Conservation (phyloP, 1,284 basidiomycete genomes). For the Cystobasidium pallidum region DNA sequence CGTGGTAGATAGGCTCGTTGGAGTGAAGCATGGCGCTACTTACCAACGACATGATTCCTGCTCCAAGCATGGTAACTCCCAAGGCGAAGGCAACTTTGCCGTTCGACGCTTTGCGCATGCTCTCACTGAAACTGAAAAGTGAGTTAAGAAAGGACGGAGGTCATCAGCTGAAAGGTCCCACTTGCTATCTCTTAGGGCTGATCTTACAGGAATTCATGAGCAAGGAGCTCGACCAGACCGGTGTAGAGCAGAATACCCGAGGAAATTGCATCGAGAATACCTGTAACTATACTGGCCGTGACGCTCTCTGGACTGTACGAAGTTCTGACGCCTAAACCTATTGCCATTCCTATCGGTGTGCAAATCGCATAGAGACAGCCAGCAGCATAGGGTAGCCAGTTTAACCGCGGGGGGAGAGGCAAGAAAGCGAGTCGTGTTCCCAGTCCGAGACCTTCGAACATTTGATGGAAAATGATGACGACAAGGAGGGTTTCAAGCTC, state of each 20-base stretch:
- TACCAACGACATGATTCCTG: slow-evolving; percentile 59
- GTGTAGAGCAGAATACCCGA: slow-evolving; percentile 90
- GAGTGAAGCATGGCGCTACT: slow-evolving; percentile 45
- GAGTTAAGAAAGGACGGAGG: slow-evolving; percentile 54
- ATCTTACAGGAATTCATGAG: slow-evolving; percentile 73
- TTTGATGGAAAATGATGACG: slow-evolving; percentile 71
- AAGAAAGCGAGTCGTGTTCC: slow-evolving; percentile 76
- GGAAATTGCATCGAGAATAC: slow-evolving; percentile 80
- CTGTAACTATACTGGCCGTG: slow-evolving; percentile 76
- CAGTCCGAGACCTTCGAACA: slow-evolving; percentile 85
- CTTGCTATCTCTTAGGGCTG: background rate
- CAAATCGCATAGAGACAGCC: slow-evolving; percentile 74
- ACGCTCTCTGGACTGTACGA: slow-evolving; percentile 78
- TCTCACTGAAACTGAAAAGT: slow-evolving; percentile 55
- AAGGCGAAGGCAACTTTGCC: slow-evolving; percentile 52
- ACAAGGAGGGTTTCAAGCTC: slow-evolving; percentile 83
- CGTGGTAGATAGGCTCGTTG: too few relatives aligned
- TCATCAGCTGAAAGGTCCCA: background rate
- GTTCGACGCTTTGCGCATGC: slow-evolving; percentile 55
- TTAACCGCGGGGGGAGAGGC: slow-evolving; percentile 65
- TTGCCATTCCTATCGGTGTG: slow-evolving; percentile 80
- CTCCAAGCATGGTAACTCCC: slow-evolving; percentile 56
- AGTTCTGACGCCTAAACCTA: slow-evolving; percentile 77
- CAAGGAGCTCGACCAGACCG: slow-evolving; percentile 77
- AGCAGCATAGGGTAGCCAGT: slow-evolving; percentile 67